Conservation (phyloP, 768 basidiomycete genomes). For the Panaeolus papilionaceus region DNA sequence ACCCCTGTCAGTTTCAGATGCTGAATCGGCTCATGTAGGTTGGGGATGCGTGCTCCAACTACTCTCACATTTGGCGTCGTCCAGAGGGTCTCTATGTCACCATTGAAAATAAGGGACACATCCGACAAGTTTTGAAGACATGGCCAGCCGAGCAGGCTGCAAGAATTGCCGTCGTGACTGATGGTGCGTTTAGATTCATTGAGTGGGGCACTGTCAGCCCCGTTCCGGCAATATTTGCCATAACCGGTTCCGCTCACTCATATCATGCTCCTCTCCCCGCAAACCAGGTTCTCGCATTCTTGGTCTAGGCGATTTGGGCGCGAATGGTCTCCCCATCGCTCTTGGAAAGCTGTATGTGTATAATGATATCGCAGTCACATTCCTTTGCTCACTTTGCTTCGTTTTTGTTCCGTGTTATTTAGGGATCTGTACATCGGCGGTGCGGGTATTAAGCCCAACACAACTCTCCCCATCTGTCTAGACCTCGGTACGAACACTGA, state of each 20-base stretch:
- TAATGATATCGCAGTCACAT: conserved; percentile 1
- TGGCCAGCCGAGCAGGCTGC: conserved; percentile 53
- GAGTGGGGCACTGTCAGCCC: background rate
- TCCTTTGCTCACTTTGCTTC: conserved; percentile 2
- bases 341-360: conserved; percentile 72
- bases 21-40: conserved; percentile 39
- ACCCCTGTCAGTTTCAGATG: conserved; percentile 18
- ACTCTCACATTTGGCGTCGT: conserved; percentile 70
- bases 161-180: conserved; percentile 80
- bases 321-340: conserved; percentile 62
- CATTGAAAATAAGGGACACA: conserved; percentile 69
- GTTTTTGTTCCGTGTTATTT: conserved; percentile 5
- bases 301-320: conserved; percentile 62
- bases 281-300: conserved; percentile 69
- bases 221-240: conserved; percentile 12
- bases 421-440: conserved; percentile 75
- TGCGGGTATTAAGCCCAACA: conserved; percentile 64
- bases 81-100: conserved; percentile 69
- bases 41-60: conserved; percentile 76
- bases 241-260: conserved; percentile 17
- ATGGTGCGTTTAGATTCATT: conserved; percentile 47
- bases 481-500: conserved; percentile 83
- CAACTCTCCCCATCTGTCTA: conserved; percentile 68
- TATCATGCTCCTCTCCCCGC: conserved; percentile 10
- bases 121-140: conserved; percentile 58